Percentiles rank a stretch among this genome's conserved stretches.
These are phyloP conservation scores for Alternaria sp. DNA, from an alignment of 2,329 filamentous ascomycete species.

Conservation along the genomic window DNA sequence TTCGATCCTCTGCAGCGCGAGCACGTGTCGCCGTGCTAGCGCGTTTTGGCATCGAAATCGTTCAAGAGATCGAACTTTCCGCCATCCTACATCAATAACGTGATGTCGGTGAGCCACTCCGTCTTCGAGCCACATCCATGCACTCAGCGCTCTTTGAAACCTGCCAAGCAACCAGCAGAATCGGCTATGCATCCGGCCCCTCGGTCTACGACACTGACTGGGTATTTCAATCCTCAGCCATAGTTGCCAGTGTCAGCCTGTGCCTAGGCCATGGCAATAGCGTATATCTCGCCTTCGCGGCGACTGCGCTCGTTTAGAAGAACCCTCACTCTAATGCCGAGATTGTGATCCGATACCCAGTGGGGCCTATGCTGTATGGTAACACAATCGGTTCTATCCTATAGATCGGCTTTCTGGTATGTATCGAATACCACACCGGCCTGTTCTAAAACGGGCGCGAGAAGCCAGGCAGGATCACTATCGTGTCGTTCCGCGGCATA, in stretches of 20 bases:
- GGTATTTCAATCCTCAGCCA: neutral
- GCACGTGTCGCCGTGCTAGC: conserved; percentile 2
- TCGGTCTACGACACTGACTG: neutral
- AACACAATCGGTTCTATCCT: neutral
- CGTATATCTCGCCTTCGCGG: neutral
- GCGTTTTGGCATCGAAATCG: neutral
- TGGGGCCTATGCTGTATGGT: neutral
- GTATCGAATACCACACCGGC: neutral
- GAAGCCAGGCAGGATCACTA: neutral
- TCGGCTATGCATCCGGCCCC: neutral
- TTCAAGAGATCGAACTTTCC: neutral
- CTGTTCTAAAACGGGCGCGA: neutral
- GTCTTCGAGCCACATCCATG: neutral
- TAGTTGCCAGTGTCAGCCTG: neutral
- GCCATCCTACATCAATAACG: neutral
- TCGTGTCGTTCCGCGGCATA: neutral
- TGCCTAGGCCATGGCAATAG: neutral
- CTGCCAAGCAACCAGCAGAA: neutral
- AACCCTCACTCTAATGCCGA: neutral
- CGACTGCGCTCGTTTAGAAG: neutral
- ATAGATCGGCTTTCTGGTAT: neutral
- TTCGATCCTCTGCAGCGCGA: neutral
- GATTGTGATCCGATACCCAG: neutral
- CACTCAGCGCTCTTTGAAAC: too few species aligned
- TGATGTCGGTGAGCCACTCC: neutral